These are phyloP conservation scores for Trichoderma gamsii DNA, from an alignment of 495 filamentous ascomycete species.

Conservation along the genomic window DNA sequence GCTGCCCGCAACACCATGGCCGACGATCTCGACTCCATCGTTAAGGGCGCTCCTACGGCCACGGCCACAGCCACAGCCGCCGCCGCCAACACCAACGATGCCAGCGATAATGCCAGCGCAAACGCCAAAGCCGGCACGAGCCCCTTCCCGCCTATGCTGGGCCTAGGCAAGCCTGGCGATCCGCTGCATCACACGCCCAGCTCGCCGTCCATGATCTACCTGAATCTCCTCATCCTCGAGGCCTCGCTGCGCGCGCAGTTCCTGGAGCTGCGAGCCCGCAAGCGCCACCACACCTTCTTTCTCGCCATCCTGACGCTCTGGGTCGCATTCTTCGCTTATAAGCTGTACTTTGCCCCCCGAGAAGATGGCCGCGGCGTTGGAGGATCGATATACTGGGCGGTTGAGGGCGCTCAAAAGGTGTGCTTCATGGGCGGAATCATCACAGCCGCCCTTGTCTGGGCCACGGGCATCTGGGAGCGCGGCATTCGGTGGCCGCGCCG, in stretches of 20 bases:
- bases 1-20: conserved; percentile 29
- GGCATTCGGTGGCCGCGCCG: conserved; percentile 90
- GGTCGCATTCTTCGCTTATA: conserved; percentile 77
- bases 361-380: conserved; percentile 87
- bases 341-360: conserved; percentile 79
- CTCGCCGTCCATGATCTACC: conserved; percentile 91
- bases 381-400: conserved; percentile 90
- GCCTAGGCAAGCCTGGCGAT: conserved; percentile 51
- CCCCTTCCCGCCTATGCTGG: conserved; percentile 32
- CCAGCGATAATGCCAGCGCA: conserved; percentile 26
- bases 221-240: conserved; percentile 96
- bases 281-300: conserved; percentile 94
- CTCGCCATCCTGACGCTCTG: conserved; percentile 70
- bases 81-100: conserved; percentile 29
- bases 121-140: conserved; percentile 32
- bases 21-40: conserved; percentile 72
- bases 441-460: conserved; percentile 79
- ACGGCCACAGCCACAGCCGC: conserved; percentile 32
- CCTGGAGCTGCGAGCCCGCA: conserved; percentile 76
- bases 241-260: conserved; percentile 90
- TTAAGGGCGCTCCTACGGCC: conserved; percentile 64
- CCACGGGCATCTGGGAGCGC: conserved; percentile 89
- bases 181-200: conserved; percentile 77
- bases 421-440: conserved; percentile 81
- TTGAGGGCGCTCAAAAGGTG: conserved; percentile 82